These are phyloP conservation scores for Aspergillus affinis DNA, from an alignment of 495 filamentous ascomycete species.

Conservation along the genomic window DNA sequence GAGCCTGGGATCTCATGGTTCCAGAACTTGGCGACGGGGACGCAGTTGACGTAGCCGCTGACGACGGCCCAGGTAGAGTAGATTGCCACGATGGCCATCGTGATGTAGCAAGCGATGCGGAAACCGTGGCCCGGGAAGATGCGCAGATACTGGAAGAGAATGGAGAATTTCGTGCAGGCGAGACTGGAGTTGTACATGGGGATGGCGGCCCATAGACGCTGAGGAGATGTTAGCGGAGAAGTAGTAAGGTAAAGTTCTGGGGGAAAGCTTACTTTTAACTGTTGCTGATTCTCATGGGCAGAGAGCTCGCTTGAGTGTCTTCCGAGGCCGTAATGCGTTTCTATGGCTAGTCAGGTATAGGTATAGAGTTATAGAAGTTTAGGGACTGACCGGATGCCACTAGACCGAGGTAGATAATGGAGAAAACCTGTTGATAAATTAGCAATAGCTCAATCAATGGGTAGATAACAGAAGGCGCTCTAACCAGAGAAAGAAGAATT, in stretches of 20 bases:
- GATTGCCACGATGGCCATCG: conserved; percentile 36
- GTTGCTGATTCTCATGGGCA: conserved; percentile 19
- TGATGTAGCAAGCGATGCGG: conserved; percentile 30
- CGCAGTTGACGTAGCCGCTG: conserved; percentile 52
- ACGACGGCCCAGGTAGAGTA: conserved; percentile 41
- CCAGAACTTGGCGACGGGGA: conserved; percentile 53
- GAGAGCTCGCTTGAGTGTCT: conserved; percentile 24
- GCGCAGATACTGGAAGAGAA: conserved; percentile 49
- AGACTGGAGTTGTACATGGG: conserved; percentile 45
- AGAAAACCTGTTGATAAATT: conserved; percentile 20
- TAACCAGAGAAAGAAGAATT: conserved; percentile 32
- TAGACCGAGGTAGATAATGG: conserved; percentile 34
- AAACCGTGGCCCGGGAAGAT: conserved; percentile 42
- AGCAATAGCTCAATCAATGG: conserved; percentile 1
- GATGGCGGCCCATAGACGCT: conserved; percentile 41
- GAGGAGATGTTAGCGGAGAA: background rate
- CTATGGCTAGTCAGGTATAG: conserved; percentile 17
- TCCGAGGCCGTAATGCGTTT: conserved; percentile 36
- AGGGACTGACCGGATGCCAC: conserved; percentile 33
- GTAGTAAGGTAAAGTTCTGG: background rate
- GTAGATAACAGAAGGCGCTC: background rate
- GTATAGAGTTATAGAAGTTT: background rate
- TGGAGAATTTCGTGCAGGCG: conserved; percentile 45
- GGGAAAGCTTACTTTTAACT: conserved; percentile 30
- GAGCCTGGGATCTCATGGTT: conserved; percentile 46